These are phyloP conservation scores for Aspergillus sp. DNA, from an alignment of 2,329 filamentous ascomycete genomes.

Conservation along the genomic window DNA sequence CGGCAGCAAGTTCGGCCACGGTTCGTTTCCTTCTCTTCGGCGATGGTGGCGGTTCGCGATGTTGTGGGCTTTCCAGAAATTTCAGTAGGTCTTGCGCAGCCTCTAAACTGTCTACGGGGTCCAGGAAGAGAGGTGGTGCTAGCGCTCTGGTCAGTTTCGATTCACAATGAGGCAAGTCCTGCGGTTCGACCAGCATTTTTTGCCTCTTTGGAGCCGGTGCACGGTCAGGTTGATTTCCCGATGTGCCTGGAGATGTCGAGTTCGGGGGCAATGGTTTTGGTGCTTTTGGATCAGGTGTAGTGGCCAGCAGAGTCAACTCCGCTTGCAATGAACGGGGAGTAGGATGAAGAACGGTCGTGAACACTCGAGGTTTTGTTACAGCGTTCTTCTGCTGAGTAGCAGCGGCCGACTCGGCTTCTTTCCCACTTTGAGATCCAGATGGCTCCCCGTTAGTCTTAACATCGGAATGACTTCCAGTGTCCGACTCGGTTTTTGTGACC, in stretches of 20 bases:
- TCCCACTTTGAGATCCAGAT: slow-evolving; percentile 21
- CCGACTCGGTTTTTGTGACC: slow-evolving; percentile 18
- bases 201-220: slow-evolving; percentile 57
- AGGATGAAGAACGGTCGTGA: slow-evolving; percentile 78
- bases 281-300: slow-evolving; percentile 58
- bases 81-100: slow-evolving; percentile 70
- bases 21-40: slow-evolving; percentile 91
- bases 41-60: slow-evolving; percentile 69
- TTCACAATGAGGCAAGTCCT: slow-evolving; percentile 70
- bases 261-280: slow-evolving; percentile 43
- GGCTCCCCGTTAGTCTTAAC: slow-evolving; percentile 13
- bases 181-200: slow-evolving; percentile 75
- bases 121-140: slow-evolving; percentile 69
- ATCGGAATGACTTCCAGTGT: slow-evolving; percentile 18
- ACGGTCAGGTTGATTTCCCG: slow-evolving; percentile 56
- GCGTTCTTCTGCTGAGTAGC: slow-evolving; percentile 44
- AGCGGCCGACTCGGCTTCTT: slow-evolving; percentile 34
- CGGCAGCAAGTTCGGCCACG: slow-evolving; percentile 87
- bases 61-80: slow-evolving; percentile 68
- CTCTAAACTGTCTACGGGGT: slow-evolving; percentile 65
- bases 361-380: slow-evolving; percentile 54
- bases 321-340: slow-evolving; percentile 70
- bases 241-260: slow-evolving; percentile 40
- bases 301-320: slow-evolving; percentile 72
- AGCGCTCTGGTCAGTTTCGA: slow-evolving; percentile 70